Evolutionary conservation across 2,329 filamentous ascomycete genomes (phyloP).

Genomic region (Pseudogymnoascus sp.): DNA sequence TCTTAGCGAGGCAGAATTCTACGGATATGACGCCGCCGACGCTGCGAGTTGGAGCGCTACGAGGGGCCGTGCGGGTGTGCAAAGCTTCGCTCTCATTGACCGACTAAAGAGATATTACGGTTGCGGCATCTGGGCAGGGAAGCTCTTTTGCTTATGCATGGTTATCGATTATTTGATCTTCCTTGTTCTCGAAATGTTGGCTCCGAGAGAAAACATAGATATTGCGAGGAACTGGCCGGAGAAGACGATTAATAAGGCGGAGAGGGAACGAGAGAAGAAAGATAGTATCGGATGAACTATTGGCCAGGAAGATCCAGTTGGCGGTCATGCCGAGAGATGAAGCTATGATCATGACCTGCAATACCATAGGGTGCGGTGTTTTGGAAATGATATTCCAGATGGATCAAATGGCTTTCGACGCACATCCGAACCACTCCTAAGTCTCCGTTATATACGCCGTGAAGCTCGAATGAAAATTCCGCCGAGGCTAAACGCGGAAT

Average conservation of each 20-base stretch:
- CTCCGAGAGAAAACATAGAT: conserved; percentile 79
- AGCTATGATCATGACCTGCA: background rate
- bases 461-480: background rate
- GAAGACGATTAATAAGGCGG: conserved; percentile 40
- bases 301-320: background rate
- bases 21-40: conserved; percentile 67
- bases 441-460: background rate
- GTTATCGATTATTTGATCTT: conserved; percentile 92
- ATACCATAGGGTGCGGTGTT: background rate
- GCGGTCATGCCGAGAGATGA: background rate
- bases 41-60: conserved; percentile 60
- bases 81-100: conserved; percentile 89
- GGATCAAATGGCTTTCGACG: background rate
- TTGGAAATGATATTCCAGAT: background rate
- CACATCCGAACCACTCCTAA: background rate
- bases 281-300: conserved; percentile 1
- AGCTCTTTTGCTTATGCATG: conserved; percentile 90
- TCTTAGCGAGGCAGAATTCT: conserved; percentile 82
- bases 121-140: conserved; percentile 96
- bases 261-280: conserved; percentile 10
- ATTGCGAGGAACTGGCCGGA: conserved; percentile 87
- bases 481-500: no score
- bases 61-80: conserved; percentile 60
- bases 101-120: conserved; percentile 94
- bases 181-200: conserved; percentile 79